Conservation (phyloP, 73 alveolate genomes). For the Stentor coeruleus region DNA sequence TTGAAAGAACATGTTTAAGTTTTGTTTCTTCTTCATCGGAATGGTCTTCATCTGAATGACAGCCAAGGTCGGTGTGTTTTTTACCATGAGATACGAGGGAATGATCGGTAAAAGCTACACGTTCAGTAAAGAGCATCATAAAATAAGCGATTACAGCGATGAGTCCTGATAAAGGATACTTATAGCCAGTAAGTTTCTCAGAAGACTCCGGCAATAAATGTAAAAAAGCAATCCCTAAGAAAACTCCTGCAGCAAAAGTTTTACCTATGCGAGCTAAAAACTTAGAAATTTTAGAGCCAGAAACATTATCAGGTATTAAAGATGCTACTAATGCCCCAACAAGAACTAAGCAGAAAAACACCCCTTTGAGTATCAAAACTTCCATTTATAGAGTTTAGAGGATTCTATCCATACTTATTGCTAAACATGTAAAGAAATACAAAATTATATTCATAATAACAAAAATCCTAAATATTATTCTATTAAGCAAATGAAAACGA, state of each 20-base stretch:
- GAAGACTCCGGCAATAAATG: constrained; percentile 41
- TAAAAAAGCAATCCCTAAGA: constrained; percentile 34
- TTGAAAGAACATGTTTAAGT: constrained; percentile 4
- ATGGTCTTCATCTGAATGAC: neutral
- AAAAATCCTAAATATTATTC: too few species aligned
- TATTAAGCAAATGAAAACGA: too few species aligned
- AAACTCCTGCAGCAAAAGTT: constrained; percentile 41
- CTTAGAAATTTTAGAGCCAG: neutral
- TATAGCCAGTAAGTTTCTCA: neutral
- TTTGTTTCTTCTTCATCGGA: constrained; percentile 15
- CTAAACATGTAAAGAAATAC: too few species aligned
- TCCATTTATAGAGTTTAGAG: too few species aligned
- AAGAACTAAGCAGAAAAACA: neutral
- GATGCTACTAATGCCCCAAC: neutral
- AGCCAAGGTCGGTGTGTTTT: constrained; percentile 13
- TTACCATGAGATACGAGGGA: constrained; percentile 20
- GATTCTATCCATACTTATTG: too few species aligned
- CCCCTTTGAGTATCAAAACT: neutral
- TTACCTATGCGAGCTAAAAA: neutral
- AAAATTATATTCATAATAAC: too few species aligned
- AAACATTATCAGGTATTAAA: neutral
- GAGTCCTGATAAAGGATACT: neutral
- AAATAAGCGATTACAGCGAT: neutral
- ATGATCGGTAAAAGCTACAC: constrained; percentile 24
- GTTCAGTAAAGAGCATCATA: constrained; percentile 32